Percentiles rank a stretch among this genome's conserved stretches.
Evolutionary conservation across 208 protist species (phyloP).

Genomic region (Leishmania arabica): DNA sequence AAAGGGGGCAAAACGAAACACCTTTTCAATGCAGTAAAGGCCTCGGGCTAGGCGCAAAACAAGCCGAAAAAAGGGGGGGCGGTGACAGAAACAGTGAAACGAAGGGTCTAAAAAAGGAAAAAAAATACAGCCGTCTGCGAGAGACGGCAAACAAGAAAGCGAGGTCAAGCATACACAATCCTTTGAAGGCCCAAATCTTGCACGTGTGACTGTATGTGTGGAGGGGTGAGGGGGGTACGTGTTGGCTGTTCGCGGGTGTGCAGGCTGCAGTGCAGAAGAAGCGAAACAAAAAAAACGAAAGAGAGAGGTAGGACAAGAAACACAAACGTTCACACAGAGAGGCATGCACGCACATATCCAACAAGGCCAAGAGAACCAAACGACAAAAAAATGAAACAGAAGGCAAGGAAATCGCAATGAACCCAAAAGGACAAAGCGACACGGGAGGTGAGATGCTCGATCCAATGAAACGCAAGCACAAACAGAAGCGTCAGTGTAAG

Average conservation of each 20-base stretch:
- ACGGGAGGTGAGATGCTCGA: constrained; percentile 5
- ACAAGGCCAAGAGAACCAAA: neutral
- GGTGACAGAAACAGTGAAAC: neutral
- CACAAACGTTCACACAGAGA: neutral
- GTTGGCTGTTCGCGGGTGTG: neutral
- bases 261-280: neutral
- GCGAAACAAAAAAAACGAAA: constrained; percentile 10
- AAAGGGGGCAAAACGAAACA: constrained; percentile 9
- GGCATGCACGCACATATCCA: neutral
- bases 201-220: neutral
- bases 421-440: neutral
- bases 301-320: neutral
- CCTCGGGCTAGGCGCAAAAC: neutral
- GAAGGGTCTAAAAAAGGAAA: neutral
- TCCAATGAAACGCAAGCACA: constrained; percentile 16
- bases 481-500: neutral
- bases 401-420: neutral
- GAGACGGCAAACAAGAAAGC: neutral
- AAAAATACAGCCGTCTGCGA: neutral
- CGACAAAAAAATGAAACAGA: constrained; percentile 6
- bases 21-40: neutral
- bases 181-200: neutral
- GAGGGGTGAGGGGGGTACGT: neutral
- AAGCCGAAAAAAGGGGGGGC: neutral
- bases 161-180: neutral